These are phyloP conservation scores for Syzygium syzygioides DNA, from an alignment of 441 rosid genomes.

Conservation along the genomic window DNA sequence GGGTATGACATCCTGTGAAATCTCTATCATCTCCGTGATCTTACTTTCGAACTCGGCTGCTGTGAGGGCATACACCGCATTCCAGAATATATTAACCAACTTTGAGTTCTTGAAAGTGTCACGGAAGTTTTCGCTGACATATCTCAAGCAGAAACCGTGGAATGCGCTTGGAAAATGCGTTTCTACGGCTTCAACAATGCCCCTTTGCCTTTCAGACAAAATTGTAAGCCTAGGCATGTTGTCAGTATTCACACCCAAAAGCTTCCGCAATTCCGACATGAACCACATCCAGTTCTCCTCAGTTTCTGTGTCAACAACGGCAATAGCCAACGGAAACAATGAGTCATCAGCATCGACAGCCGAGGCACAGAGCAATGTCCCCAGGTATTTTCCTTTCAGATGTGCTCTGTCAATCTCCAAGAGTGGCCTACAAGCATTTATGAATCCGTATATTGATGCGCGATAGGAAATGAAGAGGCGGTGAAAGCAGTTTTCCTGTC, in stretches of 20 bases:
- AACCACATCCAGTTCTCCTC: constrained; percentile 98
- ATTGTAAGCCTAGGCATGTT: constrained; percentile 95
- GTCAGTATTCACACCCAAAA: constrained; percentile 83
- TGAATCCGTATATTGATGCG: constrained; percentile 80
- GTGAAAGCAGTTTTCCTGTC: constrained; percentile 86
- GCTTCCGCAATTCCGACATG: constrained; percentile 86
- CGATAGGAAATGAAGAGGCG: constrained; percentile 83
- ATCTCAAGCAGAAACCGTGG: constrained; percentile 89
- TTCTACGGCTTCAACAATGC: constrained; percentile 82
- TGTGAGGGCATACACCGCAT: constrained; percentile 86
- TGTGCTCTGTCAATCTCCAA: constrained; percentile 87
- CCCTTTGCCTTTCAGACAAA: constrained; percentile 81
- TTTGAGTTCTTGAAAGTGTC: constrained; percentile 89
- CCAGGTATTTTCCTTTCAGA: constrained; percentile 90
- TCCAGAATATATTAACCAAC: constrained; percentile 90
- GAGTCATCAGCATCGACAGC: constrained; percentile 86
- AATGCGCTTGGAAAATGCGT: constrained; percentile 87
- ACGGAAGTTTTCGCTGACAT: constrained; percentile 80
- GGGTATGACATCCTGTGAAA: constrained; percentile 57
- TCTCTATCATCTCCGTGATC: constrained; percentile 74
- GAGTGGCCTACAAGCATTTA: constrained; percentile 88
- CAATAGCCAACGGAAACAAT: constrained; percentile 77
- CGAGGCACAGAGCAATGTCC: constrained; percentile 74
- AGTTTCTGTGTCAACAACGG: constrained; percentile 66
- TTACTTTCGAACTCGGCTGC: constrained; percentile 70